Conservation (phyloP, 75 land plant genomes). For the Pinus albicaulis region DNA sequence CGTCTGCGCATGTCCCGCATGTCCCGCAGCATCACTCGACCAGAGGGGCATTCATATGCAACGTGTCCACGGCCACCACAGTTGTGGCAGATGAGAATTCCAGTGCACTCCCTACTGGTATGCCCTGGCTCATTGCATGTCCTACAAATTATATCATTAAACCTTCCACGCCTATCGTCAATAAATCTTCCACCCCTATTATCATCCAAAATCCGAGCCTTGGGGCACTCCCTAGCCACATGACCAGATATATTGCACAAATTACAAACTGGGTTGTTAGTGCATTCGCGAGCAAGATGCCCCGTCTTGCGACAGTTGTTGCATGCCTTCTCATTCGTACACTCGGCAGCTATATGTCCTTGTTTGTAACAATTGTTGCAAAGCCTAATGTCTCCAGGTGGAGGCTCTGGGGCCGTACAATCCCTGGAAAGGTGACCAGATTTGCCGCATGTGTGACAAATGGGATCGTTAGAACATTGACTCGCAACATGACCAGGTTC, state of each 20-base stretch:
- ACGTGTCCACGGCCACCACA: conserved; percentile 80
- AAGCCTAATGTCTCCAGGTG: conserved; percentile 68
- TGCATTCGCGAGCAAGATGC: conserved; percentile 90
- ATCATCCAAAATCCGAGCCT: conserved; percentile 25
- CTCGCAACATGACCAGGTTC: conserved; percentile 84
- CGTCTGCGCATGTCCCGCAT: conserved; percentile 61
- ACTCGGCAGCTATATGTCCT: conserved; percentile 82
- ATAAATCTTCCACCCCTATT: conserved; percentile 17
- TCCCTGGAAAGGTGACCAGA: conserved; percentile 83
- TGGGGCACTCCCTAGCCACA: conserved; percentile 87
- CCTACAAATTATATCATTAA: conserved; percentile 61
- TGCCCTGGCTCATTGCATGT: conserved; percentile 89
- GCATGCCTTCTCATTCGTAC: conserved; percentile 96
- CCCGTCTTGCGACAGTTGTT: conserved; percentile 94
- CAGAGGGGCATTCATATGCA: conserved; percentile 89
- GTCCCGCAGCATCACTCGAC: conserved; percentile 69
- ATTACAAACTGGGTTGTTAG: conserved; percentile 87
- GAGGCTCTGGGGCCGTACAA: conserved; percentile 53
- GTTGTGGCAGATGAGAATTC: conserved; percentile 62
- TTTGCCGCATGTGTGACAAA: conserved; percentile 91
- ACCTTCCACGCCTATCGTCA: conserved; percentile 20
- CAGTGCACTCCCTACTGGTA: conserved; percentile 77
- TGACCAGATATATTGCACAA: conserved; percentile 88
- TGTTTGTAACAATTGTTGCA: conserved; percentile 96
- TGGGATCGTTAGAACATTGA: conserved; percentile 85